Evolutionary conservation across 371 early-diverging fungal genomes (phyloP).

Genomic region (Caulochytrium protostelioides): DNA sequence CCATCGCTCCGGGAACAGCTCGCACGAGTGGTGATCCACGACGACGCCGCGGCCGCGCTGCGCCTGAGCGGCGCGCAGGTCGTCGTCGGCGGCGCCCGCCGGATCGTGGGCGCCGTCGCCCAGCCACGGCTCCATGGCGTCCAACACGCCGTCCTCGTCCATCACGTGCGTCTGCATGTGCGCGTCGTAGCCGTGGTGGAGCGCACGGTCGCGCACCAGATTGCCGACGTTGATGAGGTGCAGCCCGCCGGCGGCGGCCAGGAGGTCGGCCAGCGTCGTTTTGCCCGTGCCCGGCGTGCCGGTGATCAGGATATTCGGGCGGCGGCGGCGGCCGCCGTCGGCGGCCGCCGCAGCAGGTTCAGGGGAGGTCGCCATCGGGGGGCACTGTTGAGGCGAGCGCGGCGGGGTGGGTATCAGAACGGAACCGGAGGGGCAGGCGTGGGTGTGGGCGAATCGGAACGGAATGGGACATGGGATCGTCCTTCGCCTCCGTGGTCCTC

Average conservation of each 20-base stretch:
- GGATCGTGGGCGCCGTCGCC: neutral
- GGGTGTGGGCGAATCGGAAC: no score
- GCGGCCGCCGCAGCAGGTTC: no score
- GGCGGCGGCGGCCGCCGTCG: no score
- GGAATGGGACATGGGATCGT: no score
- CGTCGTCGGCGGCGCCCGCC: neutral
- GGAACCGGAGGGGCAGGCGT: no score
- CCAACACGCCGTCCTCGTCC: slow-evolving; percentile 71
- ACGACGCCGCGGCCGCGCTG: slow-evolving; percentile 60
- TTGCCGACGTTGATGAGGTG: slow-evolving; percentile 69
- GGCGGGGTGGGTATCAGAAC: no score
- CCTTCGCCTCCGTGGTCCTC: no score
- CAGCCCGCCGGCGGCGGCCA: slow-evolving; percentile 41
- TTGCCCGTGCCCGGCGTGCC: slow-evolving; percentile 98
- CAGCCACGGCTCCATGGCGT: neutral
- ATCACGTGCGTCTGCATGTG: slow-evolving; percentile 76
- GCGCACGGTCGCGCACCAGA: slow-evolving; percentile 58
- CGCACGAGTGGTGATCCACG: slow-evolving; percentile 84
- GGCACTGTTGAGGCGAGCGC: no score
- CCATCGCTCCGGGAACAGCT: slow-evolving; percentile 84
- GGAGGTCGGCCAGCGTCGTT: slow-evolving; percentile 70
- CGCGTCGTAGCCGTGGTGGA: slow-evolving; percentile 70
- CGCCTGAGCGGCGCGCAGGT: slow-evolving; percentile 14
- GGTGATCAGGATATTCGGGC: slow-evolving; percentile 88
- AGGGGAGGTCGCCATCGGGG: no score